Evolutionary conservation across 2,329 filamentous ascomycete genomes (phyloP).

Genomic region (Ceratocystis cubensis): DNA sequence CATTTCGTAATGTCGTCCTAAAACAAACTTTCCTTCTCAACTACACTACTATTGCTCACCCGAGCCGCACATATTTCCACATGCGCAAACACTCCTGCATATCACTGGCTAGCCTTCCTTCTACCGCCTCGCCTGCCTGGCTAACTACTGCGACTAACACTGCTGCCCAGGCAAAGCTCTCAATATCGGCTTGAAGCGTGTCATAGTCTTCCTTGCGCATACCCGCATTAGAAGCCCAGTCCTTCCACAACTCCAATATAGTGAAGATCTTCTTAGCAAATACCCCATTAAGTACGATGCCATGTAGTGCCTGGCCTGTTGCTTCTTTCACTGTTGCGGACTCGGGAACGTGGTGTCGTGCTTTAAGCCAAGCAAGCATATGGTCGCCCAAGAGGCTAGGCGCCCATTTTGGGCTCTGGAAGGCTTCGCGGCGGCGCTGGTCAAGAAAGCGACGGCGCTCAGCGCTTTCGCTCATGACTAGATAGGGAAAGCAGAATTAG

Average conservation of each 20-base stretch:
- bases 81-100: slow-evolving; percentile 43
- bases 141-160: slow-evolving; percentile 38
- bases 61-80: slow-evolving; percentile 42
- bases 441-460: slow-evolving; percentile 33
- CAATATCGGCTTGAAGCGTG: slow-evolving; percentile 28
- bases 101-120: slow-evolving; percentile 39
- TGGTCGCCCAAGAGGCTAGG: slow-evolving; percentile 35
- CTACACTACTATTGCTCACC: slow-evolving; percentile 25
- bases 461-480: slow-evolving; percentile 28
- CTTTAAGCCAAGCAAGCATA: slow-evolving; percentile 35
- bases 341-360: slow-evolving; percentile 24
- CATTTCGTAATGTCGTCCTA: neutral
- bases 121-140: slow-evolving; percentile 34
- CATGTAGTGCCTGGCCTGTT: slow-evolving; percentile 37
- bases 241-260: slow-evolving; percentile 41
- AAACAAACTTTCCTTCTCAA: too few species aligned
- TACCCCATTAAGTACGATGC: slow-evolving; percentile 39
- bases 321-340: slow-evolving; percentile 29
- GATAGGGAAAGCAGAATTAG: neutral
- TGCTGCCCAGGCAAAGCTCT: slow-evolving; percentile 37
- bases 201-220: slow-evolving; percentile 38
- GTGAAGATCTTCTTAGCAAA: slow-evolving; percentile 32
- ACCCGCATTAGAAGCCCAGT: slow-evolving; percentile 43
- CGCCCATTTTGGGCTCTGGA: slow-evolving; percentile 44
- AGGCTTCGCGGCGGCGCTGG: slow-evolving; percentile 36